Percentiles rank a stretch among this genome's conserved stretches.
Evolutionary conservation across 495 filamentous ascomycete species (phyloP).

Genomic region (Podospora comata): DNA sequence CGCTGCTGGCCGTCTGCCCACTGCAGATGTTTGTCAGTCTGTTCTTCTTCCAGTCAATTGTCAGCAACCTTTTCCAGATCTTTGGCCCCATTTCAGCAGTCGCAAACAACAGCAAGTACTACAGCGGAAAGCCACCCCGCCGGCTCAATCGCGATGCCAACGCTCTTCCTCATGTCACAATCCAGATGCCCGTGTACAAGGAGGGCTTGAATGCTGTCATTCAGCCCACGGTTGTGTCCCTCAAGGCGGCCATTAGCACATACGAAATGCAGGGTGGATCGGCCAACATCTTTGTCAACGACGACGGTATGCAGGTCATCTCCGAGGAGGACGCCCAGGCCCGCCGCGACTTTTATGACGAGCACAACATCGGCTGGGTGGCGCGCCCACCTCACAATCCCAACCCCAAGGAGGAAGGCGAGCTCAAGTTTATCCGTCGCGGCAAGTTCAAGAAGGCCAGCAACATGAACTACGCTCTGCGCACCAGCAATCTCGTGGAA

Average conservation of each 20-base stretch:
- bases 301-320: conserved; percentile 64
- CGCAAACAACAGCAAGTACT: conserved; percentile 56
- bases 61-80: conserved; percentile 55
- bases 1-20: conserved; percentile 45
- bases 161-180: conserved; percentile 63
- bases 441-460: conserved; percentile 75
- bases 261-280: conserved; percentile 68
- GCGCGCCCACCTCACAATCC: conserved; percentile 59
- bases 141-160: conserved; percentile 44
- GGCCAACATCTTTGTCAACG: conserved; percentile 69
- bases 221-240: conserved; percentile 57
- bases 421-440: conserved; percentile 49
- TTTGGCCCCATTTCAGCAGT: conserved; percentile 59
- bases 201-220: conserved; percentile 64
- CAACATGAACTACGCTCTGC: conserved; percentile 69
- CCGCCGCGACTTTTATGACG: conserved; percentile 62
- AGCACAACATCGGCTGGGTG: conserved; percentile 62
- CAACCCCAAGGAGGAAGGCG: conserved; percentile 29
- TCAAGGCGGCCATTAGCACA: conserved; percentile 63
- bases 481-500: conserved; percentile 57
- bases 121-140: conserved; percentile 53
- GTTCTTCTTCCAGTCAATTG: conserved; percentile 62
- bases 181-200: conserved; percentile 75
- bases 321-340: conserved; percentile 52
- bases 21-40: conserved; percentile 57